phyloP scores from a whole-genome alignment of 495 filamentous ascomycete species.

The Niebla homalea region DNA sequence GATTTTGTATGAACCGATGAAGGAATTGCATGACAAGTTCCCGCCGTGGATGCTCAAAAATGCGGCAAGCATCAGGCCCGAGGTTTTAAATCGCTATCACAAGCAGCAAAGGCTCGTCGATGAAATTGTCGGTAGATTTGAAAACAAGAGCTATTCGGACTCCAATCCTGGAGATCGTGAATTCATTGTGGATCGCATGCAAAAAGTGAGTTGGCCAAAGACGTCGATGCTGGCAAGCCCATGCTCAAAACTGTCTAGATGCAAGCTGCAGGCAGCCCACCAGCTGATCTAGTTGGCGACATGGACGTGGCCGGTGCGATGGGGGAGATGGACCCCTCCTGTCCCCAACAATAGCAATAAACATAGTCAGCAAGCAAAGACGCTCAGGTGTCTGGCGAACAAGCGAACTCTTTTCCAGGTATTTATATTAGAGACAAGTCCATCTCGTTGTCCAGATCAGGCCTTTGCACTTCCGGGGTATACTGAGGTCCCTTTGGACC shows the following conservation, averaged over 20 bases:
- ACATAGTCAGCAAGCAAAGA: not conserved
- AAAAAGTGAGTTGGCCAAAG: constrained; percentile 53
- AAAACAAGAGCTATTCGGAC: constrained; percentile 65
- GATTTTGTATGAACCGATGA: constrained; percentile 97
- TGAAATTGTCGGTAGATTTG: constrained; percentile 83
- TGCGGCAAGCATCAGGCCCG: constrained; percentile 44
- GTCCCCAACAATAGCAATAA: constrained; percentile 51
- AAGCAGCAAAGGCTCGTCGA: constrained; percentile 68
- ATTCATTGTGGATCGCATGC: constrained; percentile 94
- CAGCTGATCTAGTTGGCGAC: constrained; percentile 78
- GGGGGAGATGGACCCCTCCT: constrained; percentile 54
- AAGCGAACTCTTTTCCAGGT: too few species aligned
- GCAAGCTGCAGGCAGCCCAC: constrained; percentile 88
- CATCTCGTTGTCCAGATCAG: constrained; percentile 6
- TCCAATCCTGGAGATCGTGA: constrained; percentile 68
- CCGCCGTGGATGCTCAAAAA: constrained; percentile 79
- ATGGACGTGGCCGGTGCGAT: constrained; percentile 64
- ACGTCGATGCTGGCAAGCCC: constrained; percentile 12
- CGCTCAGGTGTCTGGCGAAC: too few species aligned
- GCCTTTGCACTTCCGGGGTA: not conserved
- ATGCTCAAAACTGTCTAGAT: constrained; percentile 41
- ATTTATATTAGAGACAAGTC: constrained; percentile 3
- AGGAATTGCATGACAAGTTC: constrained; percentile 85
- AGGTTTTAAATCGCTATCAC: constrained; percentile 67
- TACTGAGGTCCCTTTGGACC: not conserved